phyloP scores from a whole-genome alignment of 176 grass and related monocot species.

The Raddia guianensis region DNA sequence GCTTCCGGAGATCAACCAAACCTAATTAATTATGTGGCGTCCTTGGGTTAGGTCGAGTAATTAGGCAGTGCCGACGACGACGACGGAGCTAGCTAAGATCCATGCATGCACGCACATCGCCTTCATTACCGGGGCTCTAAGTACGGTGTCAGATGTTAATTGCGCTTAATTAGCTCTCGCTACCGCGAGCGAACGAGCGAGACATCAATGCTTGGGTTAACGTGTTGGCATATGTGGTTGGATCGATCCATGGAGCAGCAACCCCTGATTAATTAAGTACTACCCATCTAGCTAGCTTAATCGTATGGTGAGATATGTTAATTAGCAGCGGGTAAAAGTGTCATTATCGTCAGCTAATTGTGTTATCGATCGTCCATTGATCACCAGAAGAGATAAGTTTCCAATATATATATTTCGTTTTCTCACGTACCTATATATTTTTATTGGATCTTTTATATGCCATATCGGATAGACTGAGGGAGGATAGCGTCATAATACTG shows the following conservation, averaged over 20 bases:
- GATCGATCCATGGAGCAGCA: conserved; percentile 24
- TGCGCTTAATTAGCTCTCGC: background rate
- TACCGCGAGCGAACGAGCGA: no score
- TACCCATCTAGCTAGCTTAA: background rate
- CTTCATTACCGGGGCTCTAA: background rate
- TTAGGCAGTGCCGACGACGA: background rate
- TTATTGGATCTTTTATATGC: no score
- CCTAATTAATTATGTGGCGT: no score
- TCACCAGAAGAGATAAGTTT: no score
- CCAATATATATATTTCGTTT: no score
- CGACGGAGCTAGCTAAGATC: no score
- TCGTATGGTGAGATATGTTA: background rate
- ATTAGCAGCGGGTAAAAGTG: background rate
- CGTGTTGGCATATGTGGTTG: conserved; percentile 31
- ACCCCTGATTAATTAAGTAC: background rate
- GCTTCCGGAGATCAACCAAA: no score
- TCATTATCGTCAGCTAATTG: background rate
- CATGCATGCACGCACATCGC: background rate
- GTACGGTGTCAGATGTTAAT: background rate
- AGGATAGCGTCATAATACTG: no score
- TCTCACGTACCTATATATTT: no score
- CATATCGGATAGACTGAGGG: no score
- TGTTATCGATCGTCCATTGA: background rate
- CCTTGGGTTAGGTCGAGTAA: background rate
- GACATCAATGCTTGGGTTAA: conserved; percentile 9